Base-by-base conservation (phyloP, 2,329 filamentous ascomycete genomes). In the Lachnellula subtilissima region DNA sequence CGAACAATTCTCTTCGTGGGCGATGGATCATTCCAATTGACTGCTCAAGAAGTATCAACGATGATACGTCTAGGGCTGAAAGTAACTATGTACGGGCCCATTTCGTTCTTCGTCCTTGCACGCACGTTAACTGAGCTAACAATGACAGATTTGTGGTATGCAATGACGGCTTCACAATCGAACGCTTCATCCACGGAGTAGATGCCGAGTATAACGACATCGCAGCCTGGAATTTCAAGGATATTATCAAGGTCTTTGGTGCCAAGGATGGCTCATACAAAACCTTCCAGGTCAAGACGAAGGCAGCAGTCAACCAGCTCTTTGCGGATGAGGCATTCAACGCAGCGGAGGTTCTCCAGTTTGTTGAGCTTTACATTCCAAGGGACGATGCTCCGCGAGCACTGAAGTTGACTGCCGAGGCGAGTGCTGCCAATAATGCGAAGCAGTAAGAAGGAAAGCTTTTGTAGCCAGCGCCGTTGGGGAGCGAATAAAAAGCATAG, bases 101-200 rank as follows among this genome's bases (percentile, higher is more conserved):
- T 14, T 32, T 23, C 23, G 5, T 25, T 14, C n/a, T 28, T 36
- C 14, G 6, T 12, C 6, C 2, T n/a, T 23, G 39, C 51, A 39
- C 53, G 39, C 51, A 39, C 53, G 15, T 14, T 54, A 55, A 58
- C 15, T 49, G 12, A 51, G 36, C 49, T 36, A 37, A 8, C 48
- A 17, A 35, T 19, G 3, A 37, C 4, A 84, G 82, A 60, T 93
- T 96, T 70, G 79, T 94, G 60, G 87, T 96, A 63, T 91, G 88
- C 78, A 95, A 95, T 70, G 84, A 92, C 42, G 91, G 91, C 11
- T 96, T 89, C 74, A 94, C 91, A 9, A 94, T 95, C 70, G 91
- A 96, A 74, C 84, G 91, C 32, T 88, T 84, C 70, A 95, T 96
- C 66, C 91, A 96, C 72, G 90, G 90, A 52, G 87, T 87, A 84